Base-by-base conservation (phyloP, 2,329 filamentous ascomycete species). In the Aspergillus sp. region DNA sequence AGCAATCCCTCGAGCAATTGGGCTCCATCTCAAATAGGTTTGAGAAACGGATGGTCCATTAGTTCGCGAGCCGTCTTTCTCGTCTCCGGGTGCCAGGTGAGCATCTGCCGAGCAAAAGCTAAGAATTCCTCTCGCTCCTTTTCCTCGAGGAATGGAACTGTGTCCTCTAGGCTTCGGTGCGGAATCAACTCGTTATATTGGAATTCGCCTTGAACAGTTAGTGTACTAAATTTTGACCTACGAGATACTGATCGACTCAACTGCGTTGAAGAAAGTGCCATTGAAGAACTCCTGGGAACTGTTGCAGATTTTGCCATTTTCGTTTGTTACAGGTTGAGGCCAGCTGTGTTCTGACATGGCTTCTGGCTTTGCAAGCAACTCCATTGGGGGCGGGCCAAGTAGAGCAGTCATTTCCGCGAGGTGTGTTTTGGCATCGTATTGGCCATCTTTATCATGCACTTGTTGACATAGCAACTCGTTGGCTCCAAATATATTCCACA, bases 321-420 rank as follows among this genome's bases (percentile, higher is more conserved):
- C 51, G 6, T 62, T 62, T 46, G 20, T 61, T 7, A 68, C 24
- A 60, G 63, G 57, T 7, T 63, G 11, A 11, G 63, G 58, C 66
- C 64, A 71, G 11, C 49, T 55, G 18, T 56, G 49, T 42, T 64
- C 24, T 56, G 47, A 22, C 59, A 64, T 64, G 3, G 49, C 39
- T 16, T 65, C 32, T 12, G 58, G 66, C 39, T 66, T 67, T 18
- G 63, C 60, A 31, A 75, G 53, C 16, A 75, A 53, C 53, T 66
- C 65, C 54, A 46, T 59, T 0, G 76, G 73, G 0, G 75, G 76
- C 1, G 70, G 69, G 1, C 75, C 76, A 7, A 78, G 63, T 11
- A 78, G 60, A 3, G 71, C 71, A 29, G 77, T 75, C 71, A 79
- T 78, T 58, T 77, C 69, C 10, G 75, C 77, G 10, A 79, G 63